Evolutionary conservation across 495 filamentous ascomycete genomes (phyloP), one percentile per base, ranked within the genome.

Genomic region (Xylaria telfairii): DNA sequence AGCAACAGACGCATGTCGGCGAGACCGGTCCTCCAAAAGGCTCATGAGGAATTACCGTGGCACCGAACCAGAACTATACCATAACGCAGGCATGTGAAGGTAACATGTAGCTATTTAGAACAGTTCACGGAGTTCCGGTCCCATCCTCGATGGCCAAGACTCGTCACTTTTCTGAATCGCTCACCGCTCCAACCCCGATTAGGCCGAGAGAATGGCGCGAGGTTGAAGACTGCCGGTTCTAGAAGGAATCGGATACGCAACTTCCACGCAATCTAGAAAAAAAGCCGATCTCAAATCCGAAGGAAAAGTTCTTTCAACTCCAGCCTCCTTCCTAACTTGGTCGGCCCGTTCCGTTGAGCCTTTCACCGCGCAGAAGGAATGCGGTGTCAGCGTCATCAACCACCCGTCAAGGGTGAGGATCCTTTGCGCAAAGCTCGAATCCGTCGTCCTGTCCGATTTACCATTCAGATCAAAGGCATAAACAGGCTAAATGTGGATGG

Each of bases 321-420:
- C 32, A 26, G 51, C n/a, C 56, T 69, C 67, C 67, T 69, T 69
- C 67, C 67, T 69, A 69, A 56, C 67, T 69, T 26, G 56, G 67
- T 34, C 67, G 56, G 67, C 56, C 67, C 67, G 67, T 69, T 53
- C 67, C 67, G 67, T 28, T 3, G 32, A 62, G 7, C 32, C 47
- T 34, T 5, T 54, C 47, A 42, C n/a, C 30, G 13, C 13, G 30
- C 34, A 54, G 46, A 34, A 53, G 32, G 47, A 54, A 41, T 39
- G 64, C 64, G 28, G 47, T 32, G 63, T 66, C 46, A 66, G 46
- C 64, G 37, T 51, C 44, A 13, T 62, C 59, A 41, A 49, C 41
- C 0, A 21, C 26, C 19, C 12, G 3, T 49, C 65, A 67, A 53
- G 65, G 65, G 49, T 67, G 2, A 21, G 21, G 28, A 57, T 57